Percentiles rank a stretch among this genome's conserved stretches.
Evolutionary conservation across 495 filamentous ascomycete genomes (phyloP).

Genomic region (Penicillium canariense): DNA sequence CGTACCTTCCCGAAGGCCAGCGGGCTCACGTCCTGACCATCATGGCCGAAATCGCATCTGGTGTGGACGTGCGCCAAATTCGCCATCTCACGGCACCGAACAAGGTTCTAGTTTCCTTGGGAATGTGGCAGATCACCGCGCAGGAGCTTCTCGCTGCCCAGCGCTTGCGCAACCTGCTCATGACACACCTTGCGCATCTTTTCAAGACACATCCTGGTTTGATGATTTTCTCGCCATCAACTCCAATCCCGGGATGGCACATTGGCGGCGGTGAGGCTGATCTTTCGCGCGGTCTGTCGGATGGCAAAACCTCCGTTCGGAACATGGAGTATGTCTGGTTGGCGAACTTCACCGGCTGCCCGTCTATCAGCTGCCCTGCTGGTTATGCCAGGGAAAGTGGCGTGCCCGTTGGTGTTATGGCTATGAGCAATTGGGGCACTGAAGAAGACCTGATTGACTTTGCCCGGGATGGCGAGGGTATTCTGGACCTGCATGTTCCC

Average conservation of each 20-base stretch:
- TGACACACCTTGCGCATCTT: constrained; percentile 76
- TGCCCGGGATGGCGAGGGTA: constrained; percentile 65
- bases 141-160: constrained; percentile 72
- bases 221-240: constrained; percentile 76
- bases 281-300: constrained; percentile 63
- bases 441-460: constrained; percentile 78
- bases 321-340: constrained; percentile 90
- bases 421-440: constrained; percentile 81
- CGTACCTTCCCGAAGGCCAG: constrained; percentile 70
- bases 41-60: constrained; percentile 61
- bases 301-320: constrained; percentile 67
- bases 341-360: constrained; percentile 80
- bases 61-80: constrained; percentile 38
- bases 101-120: constrained; percentile 67
- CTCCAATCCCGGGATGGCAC: constrained; percentile 73
- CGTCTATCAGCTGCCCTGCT: constrained; percentile 73
- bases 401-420: constrained; percentile 84
- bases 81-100: constrained; percentile 63
- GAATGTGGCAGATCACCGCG: constrained; percentile 57
- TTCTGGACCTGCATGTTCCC: constrained; percentile 37
- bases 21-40: constrained; percentile 79
- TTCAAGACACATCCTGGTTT: constrained; percentile 72
- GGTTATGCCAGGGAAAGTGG: constrained; percentile 60
- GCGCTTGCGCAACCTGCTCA: constrained; percentile 70
- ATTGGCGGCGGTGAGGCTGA: constrained; percentile 51